These are phyloP conservation scores for Xylariaceae sp. DNA, from an alignment of 2,329 filamentous ascomycete species.

Conservation along the genomic window DNA sequence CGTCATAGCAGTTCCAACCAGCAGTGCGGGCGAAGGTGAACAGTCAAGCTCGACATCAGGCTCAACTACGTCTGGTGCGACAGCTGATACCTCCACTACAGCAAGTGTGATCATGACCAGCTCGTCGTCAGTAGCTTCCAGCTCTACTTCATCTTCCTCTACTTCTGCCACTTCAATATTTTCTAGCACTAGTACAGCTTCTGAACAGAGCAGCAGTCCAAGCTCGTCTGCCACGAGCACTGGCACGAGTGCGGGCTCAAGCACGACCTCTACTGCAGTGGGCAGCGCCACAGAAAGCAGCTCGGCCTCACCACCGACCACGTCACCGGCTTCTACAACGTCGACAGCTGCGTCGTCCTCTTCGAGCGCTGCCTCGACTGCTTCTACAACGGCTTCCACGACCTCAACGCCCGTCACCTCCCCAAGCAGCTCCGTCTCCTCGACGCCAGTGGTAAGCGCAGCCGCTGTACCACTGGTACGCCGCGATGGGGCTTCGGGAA, in stretches of 20 bases:
- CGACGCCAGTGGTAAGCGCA: slow-evolving; percentile 13
- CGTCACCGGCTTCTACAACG: background rate
- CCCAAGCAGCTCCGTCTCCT: slow-evolving; percentile 1
- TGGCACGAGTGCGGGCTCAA: background rate
- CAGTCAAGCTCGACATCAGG: background rate
- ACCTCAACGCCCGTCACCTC: slow-evolving; percentile 5
- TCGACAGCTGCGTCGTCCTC: background rate
- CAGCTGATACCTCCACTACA: slow-evolving; percentile 12
- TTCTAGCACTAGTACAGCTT: background rate
- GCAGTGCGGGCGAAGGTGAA: slow-evolving; percentile 7
- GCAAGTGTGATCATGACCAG: slow-evolving; percentile 5
- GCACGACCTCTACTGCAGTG: background rate
- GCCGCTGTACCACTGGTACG: slow-evolving; percentile 12
- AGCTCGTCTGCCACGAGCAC: background rate
- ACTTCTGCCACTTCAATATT: slow-evolving; percentile 2
- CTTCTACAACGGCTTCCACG: slow-evolving; percentile 8
- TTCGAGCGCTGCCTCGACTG: slow-evolving; percentile 1
- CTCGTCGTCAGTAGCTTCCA: slow-evolving; percentile 5
- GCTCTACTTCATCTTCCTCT: slow-evolving; percentile 6
- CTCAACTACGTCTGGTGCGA: slow-evolving; percentile 13
- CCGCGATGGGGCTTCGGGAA: slow-evolving; percentile 3
- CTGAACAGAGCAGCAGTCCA: background rate
- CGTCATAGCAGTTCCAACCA: background rate
- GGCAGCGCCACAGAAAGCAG: slow-evolving; percentile 1
- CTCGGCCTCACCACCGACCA: background rate